Base-by-base conservation (phyloP, 371 early-diverging fungal genomes). In the Blakeslea trispora region DNA sequence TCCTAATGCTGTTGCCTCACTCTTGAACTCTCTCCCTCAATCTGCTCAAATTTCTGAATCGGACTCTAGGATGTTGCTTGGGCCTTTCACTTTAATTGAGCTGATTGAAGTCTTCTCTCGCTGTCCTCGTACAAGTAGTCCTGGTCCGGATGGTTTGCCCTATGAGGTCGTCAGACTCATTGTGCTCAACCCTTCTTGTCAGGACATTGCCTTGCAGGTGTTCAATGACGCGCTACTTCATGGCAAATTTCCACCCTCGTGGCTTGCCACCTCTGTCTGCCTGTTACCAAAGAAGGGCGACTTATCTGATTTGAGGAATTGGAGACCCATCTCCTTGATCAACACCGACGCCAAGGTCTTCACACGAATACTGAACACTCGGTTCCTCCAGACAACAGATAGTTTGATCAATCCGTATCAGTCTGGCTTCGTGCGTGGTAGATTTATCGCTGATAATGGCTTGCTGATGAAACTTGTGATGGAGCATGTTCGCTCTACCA, bases 391-490 rank as follows among this genome's bases (percentile, higher is more conserved):
- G 0, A 34, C 41, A 11, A 37, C 28, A 3, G 15, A 40, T 40
- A 3, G 17, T 1, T 28, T 51, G 5, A 42, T 70, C 6, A 55
- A 52, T 32, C 50, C 52, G 13, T 52, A 40, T 32, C 66, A 63
- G 44, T 46, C 64, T 11, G 64, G 66, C 14, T 70, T 70, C 40
- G 14, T 66, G 1, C 50, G 55, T 2, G 23, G 47, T 19, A 45
- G 59, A 6, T 53, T 47, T 13, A 68, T 68, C 13, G 45, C 53
- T 2, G 55, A 66, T n/a, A 64, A 64, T 59, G 65, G 71, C 0
- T 11, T 55, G 23, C 11, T 42, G 0, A 53, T 53, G 22, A 50
- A 53, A 19, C 17, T 53, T 5, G 31, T 23, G 23, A 0, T 53
- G 52, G 48, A 46, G 43, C 19, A 45, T 51, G 28, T 0, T 11